Base-by-base conservation (phyloP, 2,329 filamentous ascomycete species). In the Plectosphaerella plurivora region DNA sequence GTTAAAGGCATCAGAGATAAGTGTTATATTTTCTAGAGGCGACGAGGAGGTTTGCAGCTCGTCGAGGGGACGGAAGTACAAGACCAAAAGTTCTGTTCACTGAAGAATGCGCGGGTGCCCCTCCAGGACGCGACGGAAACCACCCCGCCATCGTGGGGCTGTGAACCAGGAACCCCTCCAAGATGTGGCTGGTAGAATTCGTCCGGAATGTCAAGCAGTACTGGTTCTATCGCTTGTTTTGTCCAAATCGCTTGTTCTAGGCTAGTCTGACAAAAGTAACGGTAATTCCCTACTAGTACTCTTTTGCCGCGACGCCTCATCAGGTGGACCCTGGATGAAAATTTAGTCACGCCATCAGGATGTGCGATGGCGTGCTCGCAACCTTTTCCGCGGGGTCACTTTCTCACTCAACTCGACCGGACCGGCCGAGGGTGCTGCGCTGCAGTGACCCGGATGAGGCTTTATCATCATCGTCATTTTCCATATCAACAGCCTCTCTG, bases 331-430 rank as follows among this genome's bases (percentile, higher is more conserved):
- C 12, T 39, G 24, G n/a, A 7, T 20, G 6, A n/a, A 12, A 33
- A 33, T 33, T 33, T 33, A 22, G 22, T 33, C 28, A 33, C 48
- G 48, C 48, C 15, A 50, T 50, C 16, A n/a, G 16, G 6, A n/a
- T 44, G 8, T 18, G 9, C 8, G 22, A 44, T 50, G 37, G 48
- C 48, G 48, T 50, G 48, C 48, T 50, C 22, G 24, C 37, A 39
- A 44, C 18, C 10, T 44, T 44, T n/a, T 44, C 41, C 41, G 41
- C 18, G 41, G 41, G 41, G 41, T 44, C n/a, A 44, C n/a, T n/a
- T n/a, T n/a, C n/a, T n/a, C n/a, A n/a, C 28, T 18, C 22, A 22
- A 22, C 22, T 12, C 8, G 41, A 16, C 16, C 41, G 41, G 16
- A 20, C 16, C 41, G 41, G 37, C 14, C 16, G 15, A 41, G 37